Evolutionary conservation across 2,329 filamentous ascomycete genomes (phyloP), one percentile per base, ranked within the genome.

Genomic region (Talaromyces sp.): DNA sequence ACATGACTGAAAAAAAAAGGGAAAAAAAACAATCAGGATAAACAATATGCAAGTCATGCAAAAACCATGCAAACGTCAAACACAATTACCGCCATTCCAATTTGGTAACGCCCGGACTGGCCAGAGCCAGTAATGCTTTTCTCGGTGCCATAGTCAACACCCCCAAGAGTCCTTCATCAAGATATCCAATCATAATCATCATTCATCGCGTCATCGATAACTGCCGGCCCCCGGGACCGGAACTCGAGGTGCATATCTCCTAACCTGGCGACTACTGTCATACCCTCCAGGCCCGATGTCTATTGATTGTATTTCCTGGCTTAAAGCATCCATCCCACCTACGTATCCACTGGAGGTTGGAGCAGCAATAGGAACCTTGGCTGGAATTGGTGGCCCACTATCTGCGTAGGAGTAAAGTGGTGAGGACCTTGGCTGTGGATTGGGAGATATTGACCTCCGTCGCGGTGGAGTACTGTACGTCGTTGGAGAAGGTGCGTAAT

Each of bases 281-380:
- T 71, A 73, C 1, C 68, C 72, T 8, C 71, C 68, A 16, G 71
- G 70, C 8, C 80, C 80, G 62, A 82, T 81, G 63, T 82, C 80
- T 65, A 82, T 82, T 6, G 74, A 75, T 63, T 76, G 82, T 67
- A 88, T 75, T 71, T 88, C 86, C 37, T 84, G 75, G 58, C 83
- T 85, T 55, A 88, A 72, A 5, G 84, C 82, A 64, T 79, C 80
- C 76, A 75, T 72, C 68, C 61, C 70, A 63, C 72, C 69, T 5
- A 69, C 68, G 42, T 74, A 74, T 71, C 72, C 42, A 61, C 70
- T 61, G 58, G 67, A 28, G 67, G 73, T 31, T 69, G 70, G 14
- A 5, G 63, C 54, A 4, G 67, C 70, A 8, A 80, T 72, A 1
- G 78, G 78, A 1, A 80, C 73, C 64, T 80, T 80, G 8, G 72